A percentile compares a stretch with the other conserved stretches of the same genome.
These are phyloP conservation scores for Kalanchoe fedtschenkoi DNA, from an alignment of 164 flowering plant species.

Conservation along the genomic window DNA sequence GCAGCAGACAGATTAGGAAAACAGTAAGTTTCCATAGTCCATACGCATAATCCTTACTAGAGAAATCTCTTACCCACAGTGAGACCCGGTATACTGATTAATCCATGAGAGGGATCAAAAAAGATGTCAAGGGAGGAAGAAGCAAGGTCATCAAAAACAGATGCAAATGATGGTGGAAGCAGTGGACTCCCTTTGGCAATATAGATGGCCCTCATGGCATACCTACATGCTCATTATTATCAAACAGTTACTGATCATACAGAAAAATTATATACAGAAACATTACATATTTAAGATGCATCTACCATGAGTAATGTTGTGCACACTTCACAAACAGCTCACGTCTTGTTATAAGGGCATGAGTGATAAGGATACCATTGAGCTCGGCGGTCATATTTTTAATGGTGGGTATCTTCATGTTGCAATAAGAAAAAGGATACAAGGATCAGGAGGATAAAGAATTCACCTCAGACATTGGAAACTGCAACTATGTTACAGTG, in stretches of 20 bases:
- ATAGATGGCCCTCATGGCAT: slow-evolving; percentile 86
- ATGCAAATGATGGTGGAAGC: slow-evolving; percentile 93
- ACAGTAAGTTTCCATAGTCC: neutral
- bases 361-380: slow-evolving; percentile 83
- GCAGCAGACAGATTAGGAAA: neutral
- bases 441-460: neutral
- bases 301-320: slow-evolving; percentile 90
- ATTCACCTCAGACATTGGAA: too few species aligned
- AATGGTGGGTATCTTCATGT: slow-evolving; percentile 57
- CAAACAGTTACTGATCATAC: neutral
- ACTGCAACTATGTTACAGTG: neutral
- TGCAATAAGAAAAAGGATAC: neutral
- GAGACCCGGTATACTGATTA: slow-evolving; percentile 66
- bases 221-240: slow-evolving; percentile 37
- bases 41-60: neutral
- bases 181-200: slow-evolving; percentile 89
- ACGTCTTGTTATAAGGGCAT: slow-evolving; percentile 74
- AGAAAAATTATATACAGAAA: neutral
- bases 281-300: slow-evolving; percentile 2
- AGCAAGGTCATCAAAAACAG: slow-evolving; percentile 87
- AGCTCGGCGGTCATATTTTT: slow-evolving; percentile 76
- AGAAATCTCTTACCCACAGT: slow-evolving; percentile 53
- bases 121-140: slow-evolving; percentile 95
- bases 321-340: slow-evolving; percentile 70
- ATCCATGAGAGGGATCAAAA: slow-evolving; percentile 83